phyloP scores from a whole-genome alignment of 768 basidiomycete genomes.

The Mycena floridula region DNA sequence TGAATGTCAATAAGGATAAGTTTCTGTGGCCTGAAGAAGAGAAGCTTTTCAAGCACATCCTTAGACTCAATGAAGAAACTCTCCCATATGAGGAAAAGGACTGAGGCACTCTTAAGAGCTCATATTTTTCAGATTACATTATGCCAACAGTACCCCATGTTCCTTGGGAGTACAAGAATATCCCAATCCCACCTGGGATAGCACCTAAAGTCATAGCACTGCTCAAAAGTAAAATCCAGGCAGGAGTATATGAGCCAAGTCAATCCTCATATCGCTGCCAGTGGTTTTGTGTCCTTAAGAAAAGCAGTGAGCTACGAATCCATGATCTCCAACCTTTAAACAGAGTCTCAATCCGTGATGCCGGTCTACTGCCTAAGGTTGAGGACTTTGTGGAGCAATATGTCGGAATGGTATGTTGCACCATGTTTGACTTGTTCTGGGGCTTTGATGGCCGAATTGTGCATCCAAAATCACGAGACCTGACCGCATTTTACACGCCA shows the following conservation, averaged over 20 bases:
- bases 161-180: conserved; percentile 23
- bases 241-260: conserved; percentile 17
- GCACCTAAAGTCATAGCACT: conserved; percentile 16
- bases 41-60: conserved; percentile 23
- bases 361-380: conserved; percentile 18
- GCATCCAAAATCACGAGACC: conserved; percentile 18
- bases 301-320: conserved; percentile 19
- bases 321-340: conserved; percentile 25
- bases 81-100: conserved; percentile 28
- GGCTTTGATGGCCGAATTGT: too few relatives aligned
- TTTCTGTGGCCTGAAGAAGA: conserved; percentile 32
- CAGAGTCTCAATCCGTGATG: conserved; percentile 21
- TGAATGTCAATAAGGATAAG: conserved; percentile 18
- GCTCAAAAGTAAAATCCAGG: conserved; percentile 20
- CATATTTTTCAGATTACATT: conserved; percentile 13
- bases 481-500: conserved; percentile 28
- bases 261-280: conserved; percentile 16
- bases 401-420: conserved; percentile 16
- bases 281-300: conserved; percentile 24
- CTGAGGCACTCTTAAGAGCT: conserved; percentile 11
- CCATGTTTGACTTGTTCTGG: too few relatives aligned
- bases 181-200: conserved; percentile 26
- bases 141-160: conserved; percentile 22
- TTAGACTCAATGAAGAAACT: conserved; percentile 22
- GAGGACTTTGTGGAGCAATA: too few relatives aligned